Evolutionary conservation across 2,329 filamentous ascomycete genomes (phyloP).

Genomic region (Colletotrichum gigasporum): DNA sequence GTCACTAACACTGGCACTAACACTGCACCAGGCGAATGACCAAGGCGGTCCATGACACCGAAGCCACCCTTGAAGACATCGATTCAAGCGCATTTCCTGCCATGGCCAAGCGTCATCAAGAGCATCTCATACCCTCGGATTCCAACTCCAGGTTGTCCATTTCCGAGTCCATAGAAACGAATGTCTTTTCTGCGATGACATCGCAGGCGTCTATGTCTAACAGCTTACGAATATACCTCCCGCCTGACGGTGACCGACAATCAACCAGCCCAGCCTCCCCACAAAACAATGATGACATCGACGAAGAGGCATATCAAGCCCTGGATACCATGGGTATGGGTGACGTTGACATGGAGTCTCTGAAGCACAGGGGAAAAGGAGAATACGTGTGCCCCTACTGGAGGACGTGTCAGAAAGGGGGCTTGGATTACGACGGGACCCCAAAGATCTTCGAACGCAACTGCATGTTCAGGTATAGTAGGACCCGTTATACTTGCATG

Average conservation of each 20-base stretch:
- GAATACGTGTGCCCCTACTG: slow-evolving; percentile 48
- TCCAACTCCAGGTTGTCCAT: slow-evolving; percentile 30
- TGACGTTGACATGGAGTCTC: slow-evolving; percentile 48
- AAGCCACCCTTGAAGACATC: not conserved
- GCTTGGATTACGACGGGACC: slow-evolving; percentile 48
- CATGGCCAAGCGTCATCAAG: not conserved
- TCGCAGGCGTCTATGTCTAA: slow-evolving; percentile 9
- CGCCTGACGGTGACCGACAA: not conserved
- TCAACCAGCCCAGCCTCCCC: slow-evolving; percentile 5
- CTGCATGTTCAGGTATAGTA: slow-evolving; percentile 49
- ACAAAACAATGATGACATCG: not conserved
- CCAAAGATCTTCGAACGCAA: slow-evolving; percentile 52
- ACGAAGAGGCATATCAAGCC: not conserved
- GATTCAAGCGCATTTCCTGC: not conserved
- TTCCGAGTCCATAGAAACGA: slow-evolving; percentile 9
- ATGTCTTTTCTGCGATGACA: slow-evolving; percentile 1
- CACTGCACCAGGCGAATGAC: slow-evolving; percentile 17
- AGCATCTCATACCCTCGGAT: slow-evolving; percentile 5
- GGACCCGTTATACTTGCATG: not conserved
- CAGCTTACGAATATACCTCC: not conserved
- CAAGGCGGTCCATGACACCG: not conserved
- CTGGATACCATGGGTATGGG: too few relatives aligned
- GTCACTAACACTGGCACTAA: not conserved
- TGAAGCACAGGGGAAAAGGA: slow-evolving; percentile 51
- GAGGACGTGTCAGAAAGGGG: slow-evolving; percentile 49